A percentile compares a stretch with the other conserved stretches of the same genome.
Conservation (phyloP, 139 green algal genomes). For the Pleodorina starrii region DNA sequence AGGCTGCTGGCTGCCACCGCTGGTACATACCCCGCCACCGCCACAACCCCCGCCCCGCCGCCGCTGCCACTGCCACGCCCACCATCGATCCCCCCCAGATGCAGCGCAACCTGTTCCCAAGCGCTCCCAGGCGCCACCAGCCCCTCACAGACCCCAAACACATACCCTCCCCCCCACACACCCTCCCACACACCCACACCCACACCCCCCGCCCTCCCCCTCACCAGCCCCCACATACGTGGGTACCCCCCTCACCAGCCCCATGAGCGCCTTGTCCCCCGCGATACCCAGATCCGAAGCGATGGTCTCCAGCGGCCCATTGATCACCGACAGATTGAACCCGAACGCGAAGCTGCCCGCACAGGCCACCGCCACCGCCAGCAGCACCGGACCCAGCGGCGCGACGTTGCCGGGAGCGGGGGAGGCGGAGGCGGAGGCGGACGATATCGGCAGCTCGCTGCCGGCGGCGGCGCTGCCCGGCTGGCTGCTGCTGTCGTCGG, state of each 20-base stretch:
- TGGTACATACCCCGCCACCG: too few relatives aligned
- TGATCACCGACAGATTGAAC: conserved; percentile 91
- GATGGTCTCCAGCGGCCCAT: conserved; percentile 90
- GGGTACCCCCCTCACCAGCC: conserved; percentile 64
- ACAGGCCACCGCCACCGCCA: conserved; percentile 72
- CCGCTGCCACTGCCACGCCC: too few relatives aligned
- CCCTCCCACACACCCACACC: too few relatives aligned
- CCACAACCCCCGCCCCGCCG: too few relatives aligned
- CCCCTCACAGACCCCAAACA: too few relatives aligned
- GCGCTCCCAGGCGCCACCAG: too few relatives aligned
- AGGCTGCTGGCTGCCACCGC: too few relatives aligned
- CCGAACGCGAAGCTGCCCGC: conserved; percentile 89
- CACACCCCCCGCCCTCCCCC: too few relatives aligned
- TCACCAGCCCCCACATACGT: too few relatives aligned
- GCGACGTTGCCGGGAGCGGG: conserved; percentile 19
- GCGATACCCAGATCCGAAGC: conserved; percentile 86
- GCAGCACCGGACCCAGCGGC: conserved; percentile 62
- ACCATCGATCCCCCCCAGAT: too few relatives aligned
- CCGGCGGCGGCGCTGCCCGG: not conserved
- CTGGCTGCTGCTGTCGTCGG: not conserved
- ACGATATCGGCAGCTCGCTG: not conserved
- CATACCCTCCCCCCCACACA: too few relatives aligned
- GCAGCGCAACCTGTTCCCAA: too few relatives aligned
- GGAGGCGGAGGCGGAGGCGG: not conserved
- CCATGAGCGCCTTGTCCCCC: conserved; percentile 78